Evolutionary conservation across 2,329 filamentous ascomycete genomes (phyloP), one percentile per base, ranked within the genome.

Genomic region (Colletotrichum nymphaeae): DNA sequence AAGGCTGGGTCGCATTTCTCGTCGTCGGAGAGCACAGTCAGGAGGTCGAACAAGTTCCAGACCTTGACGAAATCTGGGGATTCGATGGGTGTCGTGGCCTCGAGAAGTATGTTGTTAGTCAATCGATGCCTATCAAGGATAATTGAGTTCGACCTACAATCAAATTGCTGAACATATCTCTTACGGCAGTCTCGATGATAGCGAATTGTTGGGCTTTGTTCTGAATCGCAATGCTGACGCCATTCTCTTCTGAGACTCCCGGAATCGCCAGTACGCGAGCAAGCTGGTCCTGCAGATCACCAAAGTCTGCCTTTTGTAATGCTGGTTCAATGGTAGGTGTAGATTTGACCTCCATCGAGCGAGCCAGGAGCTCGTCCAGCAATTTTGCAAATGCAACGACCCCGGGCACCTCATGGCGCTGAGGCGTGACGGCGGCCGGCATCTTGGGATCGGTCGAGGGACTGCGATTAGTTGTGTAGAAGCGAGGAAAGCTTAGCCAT

Each of bases 1-100:
- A 99, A 87, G 22, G 93, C 93, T 0, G 94, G 91, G 76, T 98
- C 95, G 80, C 86, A 92, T 84, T 88, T 88, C 86, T 93, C 93
- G 80, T 92, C 90, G 79, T 98, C 96, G 73, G 95, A 95, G 74
- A 97, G 91, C 49, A 97, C 92, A 1, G 94, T 93, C n/a, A 98
- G 87, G 55, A 98, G 91, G 80, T 99, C 97, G 70, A 99, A 90
- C 5, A 99, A 87, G 80, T 98, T 97, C 96, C 96, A 99, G 75
- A 98, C 90, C 73, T 91, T 89, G 63, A 95, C 92, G 79, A 98
- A 98, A 1, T 90, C 88, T 55, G 94, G 91, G 30, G 94, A 91
- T 49, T 95, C 89, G 77, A 98, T 97, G 9, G 90, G 86, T 14
- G 90, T 95, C 52, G 90, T 90, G 56, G 93, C 92, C 93, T 96